Evolutionary conservation across 2,329 filamentous ascomycete genomes (phyloP).

Genomic region (Xylaria sp.): DNA sequence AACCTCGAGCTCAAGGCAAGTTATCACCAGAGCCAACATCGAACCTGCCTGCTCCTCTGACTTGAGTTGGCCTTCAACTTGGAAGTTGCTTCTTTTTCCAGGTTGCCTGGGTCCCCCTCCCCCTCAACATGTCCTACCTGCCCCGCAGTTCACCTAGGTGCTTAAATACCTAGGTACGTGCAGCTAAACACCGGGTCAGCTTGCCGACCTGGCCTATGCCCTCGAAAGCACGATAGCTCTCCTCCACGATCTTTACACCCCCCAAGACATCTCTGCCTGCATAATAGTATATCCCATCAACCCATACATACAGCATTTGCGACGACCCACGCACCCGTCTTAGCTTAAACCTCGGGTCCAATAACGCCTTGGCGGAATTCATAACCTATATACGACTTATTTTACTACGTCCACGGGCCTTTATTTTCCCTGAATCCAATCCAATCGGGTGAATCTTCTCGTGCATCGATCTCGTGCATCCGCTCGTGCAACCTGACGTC

Average conservation of each 20-base stretch:
- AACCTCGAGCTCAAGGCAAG: too few species aligned
- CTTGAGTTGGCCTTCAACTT: too few species aligned
- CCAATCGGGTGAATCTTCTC: background rate
- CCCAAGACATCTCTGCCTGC: background rate
- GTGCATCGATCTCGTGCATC: background rate
- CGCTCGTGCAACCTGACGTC: background rate
- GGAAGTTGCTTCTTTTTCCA: too few species aligned
- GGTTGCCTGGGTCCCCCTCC: too few species aligned
- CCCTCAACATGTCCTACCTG: too few species aligned
- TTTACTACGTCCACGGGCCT: background rate
- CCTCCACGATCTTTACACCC: background rate
- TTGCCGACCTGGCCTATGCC: background rate
- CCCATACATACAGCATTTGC: background rate
- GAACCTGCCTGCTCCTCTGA: too few species aligned
- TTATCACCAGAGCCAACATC: too few species aligned
- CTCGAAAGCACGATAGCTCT: background rate
- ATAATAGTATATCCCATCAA: conserved; percentile 2
- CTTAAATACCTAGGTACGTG: too few species aligned
- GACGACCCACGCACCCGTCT: too few species aligned
- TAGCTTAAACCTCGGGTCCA: too few species aligned
- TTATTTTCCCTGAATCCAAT: background rate
- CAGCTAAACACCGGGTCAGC: background rate
- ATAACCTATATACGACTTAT: background rate
- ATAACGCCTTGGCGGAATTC: background rate
- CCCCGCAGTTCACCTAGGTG: too few species aligned